Conservation (phyloP, 2,329 filamentous ascomycete genomes). For the Ceratocystis ficicola region DNA sequence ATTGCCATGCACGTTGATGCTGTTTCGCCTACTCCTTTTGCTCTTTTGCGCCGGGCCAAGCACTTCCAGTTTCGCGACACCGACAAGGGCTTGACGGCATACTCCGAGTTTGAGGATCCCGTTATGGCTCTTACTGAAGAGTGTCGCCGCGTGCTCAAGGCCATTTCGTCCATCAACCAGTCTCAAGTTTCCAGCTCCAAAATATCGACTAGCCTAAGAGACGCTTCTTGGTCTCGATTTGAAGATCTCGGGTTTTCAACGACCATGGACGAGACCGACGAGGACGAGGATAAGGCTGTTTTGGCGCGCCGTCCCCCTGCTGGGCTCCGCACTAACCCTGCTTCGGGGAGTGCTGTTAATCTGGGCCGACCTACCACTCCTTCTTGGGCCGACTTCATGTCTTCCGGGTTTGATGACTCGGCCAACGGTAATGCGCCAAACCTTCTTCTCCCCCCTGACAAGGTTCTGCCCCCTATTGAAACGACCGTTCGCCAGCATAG, state of each 20-base stretch:
- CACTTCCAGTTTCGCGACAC: constrained; percentile 93
- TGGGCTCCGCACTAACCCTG: constrained; percentile 52
- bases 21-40: constrained; percentile 88
- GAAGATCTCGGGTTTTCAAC: constrained; percentile 87
- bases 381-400: constrained; percentile 96
- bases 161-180: constrained; percentile 80
- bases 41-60: constrained; percentile 76
- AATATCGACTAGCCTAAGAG: constrained; percentile 59
- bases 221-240: constrained; percentile 93
- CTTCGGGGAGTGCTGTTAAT: constrained; percentile 49
- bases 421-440: constrained; percentile 43
- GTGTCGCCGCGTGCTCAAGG: constrained; percentile 77
- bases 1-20: constrained; percentile 95
- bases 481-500: constrained; percentile 61
- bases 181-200: constrained; percentile 61
- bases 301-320: constrained; percentile 29
- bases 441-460: constrained; percentile 77
- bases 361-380: constrained; percentile 80
- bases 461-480: constrained; percentile 76
- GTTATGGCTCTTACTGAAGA: constrained; percentile 82
- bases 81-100: constrained; percentile 70
- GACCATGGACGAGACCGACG: constrained; percentile 55
- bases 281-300: constrained; percentile 45
- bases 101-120: constrained; percentile 81
- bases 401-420: constrained; percentile 79